Evolutionary conservation across 176 grass and related monocot genomes (phyloP).

Genomic region (Hsuehochloa calcarea): DNA sequence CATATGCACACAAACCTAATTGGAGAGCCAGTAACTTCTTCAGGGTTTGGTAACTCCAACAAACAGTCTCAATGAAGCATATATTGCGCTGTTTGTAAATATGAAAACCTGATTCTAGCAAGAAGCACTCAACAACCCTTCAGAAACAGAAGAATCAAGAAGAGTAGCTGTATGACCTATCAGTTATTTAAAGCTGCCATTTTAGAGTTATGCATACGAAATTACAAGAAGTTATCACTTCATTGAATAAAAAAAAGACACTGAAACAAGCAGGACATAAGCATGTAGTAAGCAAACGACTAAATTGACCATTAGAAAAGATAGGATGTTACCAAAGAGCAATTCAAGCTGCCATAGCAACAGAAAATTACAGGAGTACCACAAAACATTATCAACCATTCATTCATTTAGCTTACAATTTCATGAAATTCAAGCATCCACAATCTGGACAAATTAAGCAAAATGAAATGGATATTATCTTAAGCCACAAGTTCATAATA

Average conservation of each 20-base stretch:
- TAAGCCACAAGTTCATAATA: constrained; percentile 21
- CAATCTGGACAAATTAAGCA: constrained; percentile 25
- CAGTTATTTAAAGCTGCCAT: neutral
- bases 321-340: neutral
- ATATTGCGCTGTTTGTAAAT: neutral
- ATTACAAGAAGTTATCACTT: neutral
- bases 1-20: neutral
- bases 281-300: neutral
- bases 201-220: neutral
- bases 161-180: neutral
- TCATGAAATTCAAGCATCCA: constrained; percentile 14
- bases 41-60: neutral
- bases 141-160: neutral
- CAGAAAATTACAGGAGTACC: neutral
- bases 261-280: neutral
- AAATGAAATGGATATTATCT: constrained; percentile 14
- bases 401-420: constrained; percentile 33
- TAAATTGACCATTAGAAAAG: neutral
- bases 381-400: neutral
- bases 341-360: neutral
- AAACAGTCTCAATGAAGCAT: neutral
- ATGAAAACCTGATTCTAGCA: neutral
- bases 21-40: neutral
- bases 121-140: neutral
- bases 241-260: neutral